Conservation (phyloP, 2,329 filamentous ascomycete genomes). For the Pseudocercospora fuligena region DNA sequence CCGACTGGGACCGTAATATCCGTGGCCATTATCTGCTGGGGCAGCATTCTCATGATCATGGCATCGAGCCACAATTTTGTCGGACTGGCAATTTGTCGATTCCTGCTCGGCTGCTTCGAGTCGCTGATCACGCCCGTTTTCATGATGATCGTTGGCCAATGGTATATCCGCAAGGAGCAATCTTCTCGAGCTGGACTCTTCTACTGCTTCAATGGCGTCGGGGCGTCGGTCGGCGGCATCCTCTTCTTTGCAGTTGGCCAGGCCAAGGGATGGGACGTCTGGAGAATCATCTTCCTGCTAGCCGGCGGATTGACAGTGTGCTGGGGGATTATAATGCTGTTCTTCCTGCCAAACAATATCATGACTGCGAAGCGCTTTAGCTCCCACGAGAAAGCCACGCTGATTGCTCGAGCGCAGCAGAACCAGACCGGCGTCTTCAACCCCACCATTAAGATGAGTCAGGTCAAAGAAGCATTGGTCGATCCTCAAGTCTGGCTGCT, state of each 20-base stretch:
- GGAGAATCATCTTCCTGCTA: slow-evolving; percentile 66
- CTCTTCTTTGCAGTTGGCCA: slow-evolving; percentile 60
- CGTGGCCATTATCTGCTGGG: slow-evolving; percentile 64
- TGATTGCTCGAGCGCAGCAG: slow-evolving; percentile 50
- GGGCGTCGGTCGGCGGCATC: slow-evolving; percentile 72
- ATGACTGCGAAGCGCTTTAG: slow-evolving; percentile 72
- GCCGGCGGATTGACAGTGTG: slow-evolving; percentile 67
- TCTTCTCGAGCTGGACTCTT: slow-evolving; percentile 39
- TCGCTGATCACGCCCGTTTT: slow-evolving; percentile 60
- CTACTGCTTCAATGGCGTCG: slow-evolving; percentile 77
- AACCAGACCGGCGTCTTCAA: slow-evolving; percentile 54
- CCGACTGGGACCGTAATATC: slow-evolving; percentile 42
- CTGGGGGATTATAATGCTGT: slow-evolving; percentile 65
- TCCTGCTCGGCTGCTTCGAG: slow-evolving; percentile 71
- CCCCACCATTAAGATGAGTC: slow-evolving; percentile 56
- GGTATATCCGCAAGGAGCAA: slow-evolving; percentile 69
- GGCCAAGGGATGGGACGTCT: slow-evolving; percentile 38
- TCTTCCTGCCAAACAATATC: slow-evolving; percentile 69
- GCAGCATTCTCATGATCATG: slow-evolving; percentile 63
- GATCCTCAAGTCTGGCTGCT: slow-evolving; percentile 64
- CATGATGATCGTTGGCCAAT: slow-evolving; percentile 55
- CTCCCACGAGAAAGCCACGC: slow-evolving; percentile 58
- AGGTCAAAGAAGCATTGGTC: slow-evolving; percentile 61
- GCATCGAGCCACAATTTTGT: slow-evolving; percentile 65
- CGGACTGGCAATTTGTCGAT: slow-evolving; percentile 64